A percentile compares a stretch with the other conserved stretches of the same genome.
Conservation (phyloP, 768 basidiomycete genomes). For the Macrolepiota albuminosa region DNA sequence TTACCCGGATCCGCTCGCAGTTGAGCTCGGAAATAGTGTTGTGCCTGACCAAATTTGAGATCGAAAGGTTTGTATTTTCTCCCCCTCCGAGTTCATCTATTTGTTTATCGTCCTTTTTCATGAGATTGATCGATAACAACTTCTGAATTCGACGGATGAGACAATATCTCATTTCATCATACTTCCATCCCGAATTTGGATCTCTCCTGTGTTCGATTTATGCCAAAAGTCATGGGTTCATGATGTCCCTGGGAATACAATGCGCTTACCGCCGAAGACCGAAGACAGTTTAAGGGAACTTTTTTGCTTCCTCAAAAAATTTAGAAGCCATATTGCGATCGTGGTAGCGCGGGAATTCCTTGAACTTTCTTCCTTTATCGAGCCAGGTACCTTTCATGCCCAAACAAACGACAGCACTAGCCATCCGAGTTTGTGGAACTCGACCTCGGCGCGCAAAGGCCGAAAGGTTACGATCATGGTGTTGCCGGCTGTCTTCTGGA, state of each 20-base stretch:
- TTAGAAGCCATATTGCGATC: not conserved
- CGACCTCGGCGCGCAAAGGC: not conserved
- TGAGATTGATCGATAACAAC: not conserved
- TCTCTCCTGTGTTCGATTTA: not conserved
- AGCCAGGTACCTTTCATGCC: not conserved
- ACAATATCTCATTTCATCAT: not conserved
- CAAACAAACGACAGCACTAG: not conserved
- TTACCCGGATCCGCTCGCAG: not conserved
- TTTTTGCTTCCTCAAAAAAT: not conserved
- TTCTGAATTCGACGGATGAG: not conserved
- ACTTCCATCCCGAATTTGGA: not conserved
- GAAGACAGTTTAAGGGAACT: not conserved
- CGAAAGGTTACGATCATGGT: not conserved
- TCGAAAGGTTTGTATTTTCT: not conserved
- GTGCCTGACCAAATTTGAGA: not conserved
- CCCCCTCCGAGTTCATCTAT: not conserved
- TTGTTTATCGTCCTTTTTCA: not conserved
- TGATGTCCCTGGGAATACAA: not conserved
- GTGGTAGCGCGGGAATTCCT: not conserved
- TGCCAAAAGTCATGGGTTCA: not conserved
- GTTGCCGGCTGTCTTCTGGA: not conserved
- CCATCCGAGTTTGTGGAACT: not conserved
- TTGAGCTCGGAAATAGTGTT: not conserved
- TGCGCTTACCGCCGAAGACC: not conserved
- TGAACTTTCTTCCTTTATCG: not conserved